A percentile compares a stretch with the other conserved stretches of the same genome.
phyloP scores from a whole-genome alignment of 805 yeast species.

The Debaryomyces prosopidis region DNA sequence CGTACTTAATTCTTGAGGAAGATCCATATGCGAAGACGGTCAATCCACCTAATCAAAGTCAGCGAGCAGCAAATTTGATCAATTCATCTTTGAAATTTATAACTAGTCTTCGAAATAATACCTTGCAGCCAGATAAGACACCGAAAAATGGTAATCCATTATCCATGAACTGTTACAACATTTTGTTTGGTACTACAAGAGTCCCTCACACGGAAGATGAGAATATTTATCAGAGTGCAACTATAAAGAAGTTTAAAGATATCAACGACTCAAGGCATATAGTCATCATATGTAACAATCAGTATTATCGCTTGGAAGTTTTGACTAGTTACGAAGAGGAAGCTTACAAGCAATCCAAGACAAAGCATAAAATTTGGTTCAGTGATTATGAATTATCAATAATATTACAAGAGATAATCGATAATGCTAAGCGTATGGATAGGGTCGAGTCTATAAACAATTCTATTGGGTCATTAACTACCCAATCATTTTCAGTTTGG shows the following conservation, averaged over 20 bases:
- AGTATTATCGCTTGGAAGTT: conserved; percentile 51
- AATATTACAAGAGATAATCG: conserved; percentile 44
- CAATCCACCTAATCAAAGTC: conserved; percentile 65
- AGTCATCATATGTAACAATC: conserved; percentile 50
- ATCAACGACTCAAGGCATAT: conserved; percentile 47
- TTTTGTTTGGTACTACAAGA: conserved; percentile 70
- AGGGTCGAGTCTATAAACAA: conserved; percentile 40
- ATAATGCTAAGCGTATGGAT: conserved; percentile 33
- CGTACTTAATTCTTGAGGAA: conserved; percentile 70
- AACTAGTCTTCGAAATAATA: conserved; percentile 53
- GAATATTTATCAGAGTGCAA: conserved; percentile 30
- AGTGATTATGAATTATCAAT: conserved; percentile 51
- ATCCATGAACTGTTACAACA: conserved; percentile 67
- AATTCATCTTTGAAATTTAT: conserved; percentile 69
- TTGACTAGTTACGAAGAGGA: conserved; percentile 28
- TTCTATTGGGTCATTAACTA: conserved; percentile 56
- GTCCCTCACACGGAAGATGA: conserved; percentile 29
- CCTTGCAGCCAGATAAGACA: conserved; percentile 57
- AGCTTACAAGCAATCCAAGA: conserved; percentile 12
- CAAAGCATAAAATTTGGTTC: conserved; percentile 48
- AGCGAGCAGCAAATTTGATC: conserved; percentile 65
- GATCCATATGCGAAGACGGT: conserved; percentile 61
- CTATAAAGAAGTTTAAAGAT: conserved; percentile 33
- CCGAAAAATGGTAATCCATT: conserved; percentile 52
- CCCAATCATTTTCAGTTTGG: conserved; percentile 54